Evolutionary conservation across 495 filamentous ascomycete species (phyloP).

Genomic region (Echria macrotheca): DNA sequence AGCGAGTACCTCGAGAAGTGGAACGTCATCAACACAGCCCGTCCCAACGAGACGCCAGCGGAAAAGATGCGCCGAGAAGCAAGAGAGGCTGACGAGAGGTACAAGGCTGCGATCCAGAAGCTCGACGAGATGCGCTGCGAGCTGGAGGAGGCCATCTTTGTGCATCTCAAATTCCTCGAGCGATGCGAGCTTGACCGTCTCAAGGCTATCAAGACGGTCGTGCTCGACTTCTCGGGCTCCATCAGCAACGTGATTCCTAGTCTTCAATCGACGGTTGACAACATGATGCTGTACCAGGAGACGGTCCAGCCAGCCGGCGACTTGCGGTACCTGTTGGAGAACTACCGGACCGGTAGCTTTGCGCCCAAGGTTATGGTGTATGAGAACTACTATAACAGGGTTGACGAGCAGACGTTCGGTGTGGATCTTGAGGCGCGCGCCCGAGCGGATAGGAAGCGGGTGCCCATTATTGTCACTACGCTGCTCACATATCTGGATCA

Average conservation of each 20-base stretch:
- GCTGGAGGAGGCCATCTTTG: constrained; percentile 88
- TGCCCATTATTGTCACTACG: constrained; percentile 87
- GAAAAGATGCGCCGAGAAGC: constrained; percentile 87
- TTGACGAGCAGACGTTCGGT: constrained; percentile 96
- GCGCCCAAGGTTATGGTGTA: constrained; percentile 87
- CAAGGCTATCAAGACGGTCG: constrained; percentile 95
- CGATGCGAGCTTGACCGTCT: constrained; percentile 93
- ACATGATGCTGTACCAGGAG: constrained; percentile 99
- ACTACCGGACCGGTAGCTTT: constrained; percentile 91
- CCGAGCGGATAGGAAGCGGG: constrained; percentile 87
- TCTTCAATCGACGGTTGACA: constrained; percentile 88
- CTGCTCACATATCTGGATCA: constrained; percentile 92
- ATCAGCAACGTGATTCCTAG: constrained; percentile 98
- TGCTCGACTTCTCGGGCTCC: constrained; percentile 95
- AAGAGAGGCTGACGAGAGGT: constrained; percentile 84
- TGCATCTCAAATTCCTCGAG: constrained; percentile 93
- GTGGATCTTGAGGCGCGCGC: constrained; percentile 94
- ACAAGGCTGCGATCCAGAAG: constrained; percentile 78
- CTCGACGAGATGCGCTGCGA: constrained; percentile 88
- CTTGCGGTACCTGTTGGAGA: constrained; percentile 92
- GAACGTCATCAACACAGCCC: constrained; percentile 85
- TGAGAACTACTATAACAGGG: constrained; percentile 98
- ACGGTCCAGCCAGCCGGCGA: constrained; percentile 91
- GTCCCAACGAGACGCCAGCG: constrained; percentile 78
- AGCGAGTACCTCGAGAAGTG: constrained; percentile 83